Evolutionary conservation across 2,329 filamentous ascomycete species (phyloP).

Genomic region (Scytalidium sp.): DNA sequence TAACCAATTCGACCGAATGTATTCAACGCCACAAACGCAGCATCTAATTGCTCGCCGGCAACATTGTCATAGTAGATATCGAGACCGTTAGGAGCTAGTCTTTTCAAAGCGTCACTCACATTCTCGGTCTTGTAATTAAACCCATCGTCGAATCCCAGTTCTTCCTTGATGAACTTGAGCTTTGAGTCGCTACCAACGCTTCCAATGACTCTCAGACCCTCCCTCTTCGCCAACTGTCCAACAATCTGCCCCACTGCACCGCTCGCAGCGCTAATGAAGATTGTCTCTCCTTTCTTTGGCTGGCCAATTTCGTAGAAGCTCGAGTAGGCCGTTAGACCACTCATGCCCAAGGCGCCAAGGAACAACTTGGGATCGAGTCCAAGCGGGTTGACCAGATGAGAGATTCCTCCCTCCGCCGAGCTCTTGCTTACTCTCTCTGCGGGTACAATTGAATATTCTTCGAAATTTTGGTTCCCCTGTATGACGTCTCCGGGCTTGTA

Average conservation of each 20-base stretch:
- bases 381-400: constrained; percentile 65
- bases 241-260: constrained; percentile 73
- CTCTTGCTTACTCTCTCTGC: constrained; percentile 30
- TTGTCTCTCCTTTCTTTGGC: constrained; percentile 69
- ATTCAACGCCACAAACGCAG: constrained; percentile 60
- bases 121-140: constrained; percentile 81
- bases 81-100: constrained; percentile 64
- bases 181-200: constrained; percentile 74
- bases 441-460: constrained; percentile 64
- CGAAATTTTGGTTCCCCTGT: constrained; percentile 51
- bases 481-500: constrained; percentile 68
- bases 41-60: constrained; percentile 70
- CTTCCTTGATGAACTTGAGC: constrained; percentile 68
- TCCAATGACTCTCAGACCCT: constrained; percentile 69
- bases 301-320: constrained; percentile 73
- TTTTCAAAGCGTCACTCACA: constrained; percentile 56
- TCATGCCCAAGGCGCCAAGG: constrained; percentile 74
- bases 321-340: constrained; percentile 70
- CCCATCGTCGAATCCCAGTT: constrained; percentile 67
- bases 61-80: constrained; percentile 83
- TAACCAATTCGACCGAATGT: constrained; percentile 54
- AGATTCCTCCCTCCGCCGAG: constrained; percentile 35
- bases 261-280: constrained; percentile 69
- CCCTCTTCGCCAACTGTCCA: constrained; percentile 67
- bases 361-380: constrained; percentile 64